These are phyloP conservation scores for Phytophthora syringae DNA, from an alignment of 352 stramenopile genomes.

Conservation along the genomic window DNA sequence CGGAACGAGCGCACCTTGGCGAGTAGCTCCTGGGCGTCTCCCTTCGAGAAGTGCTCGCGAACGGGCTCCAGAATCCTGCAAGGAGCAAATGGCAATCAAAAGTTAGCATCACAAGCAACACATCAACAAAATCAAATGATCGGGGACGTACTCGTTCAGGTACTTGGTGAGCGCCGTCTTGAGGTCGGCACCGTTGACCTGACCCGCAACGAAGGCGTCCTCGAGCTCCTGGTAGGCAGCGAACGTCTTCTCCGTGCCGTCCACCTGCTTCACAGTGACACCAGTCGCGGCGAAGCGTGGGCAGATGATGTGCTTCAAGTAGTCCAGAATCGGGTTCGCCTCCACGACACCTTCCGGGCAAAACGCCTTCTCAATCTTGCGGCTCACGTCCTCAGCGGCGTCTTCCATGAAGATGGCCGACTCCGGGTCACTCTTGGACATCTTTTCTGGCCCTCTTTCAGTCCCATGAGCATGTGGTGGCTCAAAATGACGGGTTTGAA, in stretches of 20 bases:
- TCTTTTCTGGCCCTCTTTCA: slow-evolving; percentile 99
- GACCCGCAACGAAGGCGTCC: slow-evolving; percentile 88
- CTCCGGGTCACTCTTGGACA: slow-evolving; percentile 99
- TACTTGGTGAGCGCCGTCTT: slow-evolving; percentile 92
- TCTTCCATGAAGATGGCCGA: slow-evolving; percentile 99
- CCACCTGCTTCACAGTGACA: slow-evolving; percentile 57
- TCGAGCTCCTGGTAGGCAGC: slow-evolving; percentile 90
- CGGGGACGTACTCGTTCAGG: slow-evolving; percentile 90
- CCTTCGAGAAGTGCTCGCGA: slow-evolving; percentile 96
- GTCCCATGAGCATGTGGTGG: slow-evolving; percentile 99
- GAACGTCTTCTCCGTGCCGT: slow-evolving; percentile 85
- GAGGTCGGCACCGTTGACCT: slow-evolving; percentile 94
- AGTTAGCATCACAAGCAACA: slow-evolving; percentile 10
- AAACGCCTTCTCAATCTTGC: slow-evolving; percentile 99
- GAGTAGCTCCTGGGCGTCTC: slow-evolving; percentile 95
- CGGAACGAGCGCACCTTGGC: slow-evolving; percentile 97
- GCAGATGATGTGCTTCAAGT: slow-evolving; percentile 98
- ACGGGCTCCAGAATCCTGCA: slow-evolving; percentile 95
- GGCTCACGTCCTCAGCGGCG: slow-evolving; percentile 92
- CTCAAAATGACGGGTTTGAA: slow-evolving; percentile 97
- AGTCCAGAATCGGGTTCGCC: slow-evolving; percentile 97
- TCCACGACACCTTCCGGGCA: slow-evolving; percentile 92
- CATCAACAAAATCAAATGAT: neutral
- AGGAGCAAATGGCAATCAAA: slow-evolving; percentile 20
- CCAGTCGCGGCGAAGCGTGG: slow-evolving; percentile 63